A percentile compares a stretch with the other conserved stretches of the same genome.
phyloP scores from a whole-genome alignment of 129 eudicot species.

The Centrapalus pauciflorus region DNA sequence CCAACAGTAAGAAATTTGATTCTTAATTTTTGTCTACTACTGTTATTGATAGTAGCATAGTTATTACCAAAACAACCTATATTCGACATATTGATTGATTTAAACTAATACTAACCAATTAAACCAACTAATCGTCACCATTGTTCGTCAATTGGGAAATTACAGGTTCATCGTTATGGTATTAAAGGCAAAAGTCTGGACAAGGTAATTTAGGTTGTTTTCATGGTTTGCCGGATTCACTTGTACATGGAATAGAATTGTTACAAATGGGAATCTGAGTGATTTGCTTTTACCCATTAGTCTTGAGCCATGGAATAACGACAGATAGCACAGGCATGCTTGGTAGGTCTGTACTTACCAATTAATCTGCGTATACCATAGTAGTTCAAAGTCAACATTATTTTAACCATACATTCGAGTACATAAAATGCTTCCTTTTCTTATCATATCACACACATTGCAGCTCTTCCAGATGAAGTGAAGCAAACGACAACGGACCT shows the following conservation, averaged over 20 bases:
- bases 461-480: constrained; percentile 94
- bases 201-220: too few relatives aligned
- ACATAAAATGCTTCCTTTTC: neutral
- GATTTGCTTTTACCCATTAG: constrained; percentile 77
- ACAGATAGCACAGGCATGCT: constrained; percentile 97
- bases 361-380: constrained; percentile 53
- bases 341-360: constrained; percentile 90
- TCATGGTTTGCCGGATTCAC: neutral
- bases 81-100: too few relatives aligned
- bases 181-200: too few relatives aligned
- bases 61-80: neutral
- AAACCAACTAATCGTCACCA: too few relatives aligned
- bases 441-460: constrained; percentile 40
- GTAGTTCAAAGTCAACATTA: neutral
- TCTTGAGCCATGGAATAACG: constrained; percentile 85
- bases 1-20: neutral
- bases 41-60: neutral
- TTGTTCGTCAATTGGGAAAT: too few relatives aligned
- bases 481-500: constrained; percentile 94
- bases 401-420: neutral
- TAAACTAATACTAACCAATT: too few relatives aligned
- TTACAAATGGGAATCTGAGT: neutral
- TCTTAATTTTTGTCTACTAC: neutral
- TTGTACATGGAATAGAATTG: neutral
- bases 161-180: too few relatives aligned